Evolutionary conservation across 2,329 filamentous ascomycete genomes (phyloP).

Genomic region (Aspergillus tubingensis): DNA sequence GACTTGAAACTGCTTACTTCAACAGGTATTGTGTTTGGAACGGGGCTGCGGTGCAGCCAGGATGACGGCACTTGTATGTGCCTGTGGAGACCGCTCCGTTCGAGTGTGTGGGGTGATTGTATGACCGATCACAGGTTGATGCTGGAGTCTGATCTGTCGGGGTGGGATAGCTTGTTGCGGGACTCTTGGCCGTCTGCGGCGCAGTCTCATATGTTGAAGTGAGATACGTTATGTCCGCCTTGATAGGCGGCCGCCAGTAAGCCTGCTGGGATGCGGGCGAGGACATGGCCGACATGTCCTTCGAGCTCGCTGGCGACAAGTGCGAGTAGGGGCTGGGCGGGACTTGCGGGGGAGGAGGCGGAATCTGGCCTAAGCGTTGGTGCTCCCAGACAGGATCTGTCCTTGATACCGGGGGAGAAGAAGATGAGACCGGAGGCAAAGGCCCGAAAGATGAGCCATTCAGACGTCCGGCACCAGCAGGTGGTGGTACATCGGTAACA

Average conservation of each 20-base stretch:
- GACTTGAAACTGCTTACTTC: constrained; percentile 51
- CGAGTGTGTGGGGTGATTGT: constrained; percentile 25
- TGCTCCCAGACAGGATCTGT: constrained; percentile 34
- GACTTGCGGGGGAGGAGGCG: constrained; percentile 28
- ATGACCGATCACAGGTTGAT: constrained; percentile 26
- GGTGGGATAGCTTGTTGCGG: constrained; percentile 42
- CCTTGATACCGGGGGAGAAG: constrained; percentile 29
- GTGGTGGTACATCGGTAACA: constrained; percentile 26
- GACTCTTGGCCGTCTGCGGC: constrained; percentile 36
- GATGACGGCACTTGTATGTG: constrained; percentile 56
- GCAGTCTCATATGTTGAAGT: constrained; percentile 33
- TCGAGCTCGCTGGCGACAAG: constrained; percentile 42
- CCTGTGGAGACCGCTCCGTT: constrained; percentile 31
- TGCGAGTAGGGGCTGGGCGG: constrained; percentile 40
- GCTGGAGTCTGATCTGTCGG: constrained; percentile 38
- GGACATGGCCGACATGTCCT: constrained; percentile 38
- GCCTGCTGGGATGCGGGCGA: constrained; percentile 36
- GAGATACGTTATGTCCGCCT: constrained; percentile 30
- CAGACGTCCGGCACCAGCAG: constrained; percentile 28
- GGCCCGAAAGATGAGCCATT: constrained; percentile 27
- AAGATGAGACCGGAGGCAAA: constrained; percentile 26
- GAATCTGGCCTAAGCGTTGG: constrained; percentile 32
- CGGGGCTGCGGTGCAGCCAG: constrained; percentile 58
- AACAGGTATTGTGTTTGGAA: constrained; percentile 68
- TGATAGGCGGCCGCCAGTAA: constrained; percentile 32